Evolutionary conservation across 2,329 filamentous ascomycete species (phyloP).

Genomic region (Diaporthe caulivora): DNA sequence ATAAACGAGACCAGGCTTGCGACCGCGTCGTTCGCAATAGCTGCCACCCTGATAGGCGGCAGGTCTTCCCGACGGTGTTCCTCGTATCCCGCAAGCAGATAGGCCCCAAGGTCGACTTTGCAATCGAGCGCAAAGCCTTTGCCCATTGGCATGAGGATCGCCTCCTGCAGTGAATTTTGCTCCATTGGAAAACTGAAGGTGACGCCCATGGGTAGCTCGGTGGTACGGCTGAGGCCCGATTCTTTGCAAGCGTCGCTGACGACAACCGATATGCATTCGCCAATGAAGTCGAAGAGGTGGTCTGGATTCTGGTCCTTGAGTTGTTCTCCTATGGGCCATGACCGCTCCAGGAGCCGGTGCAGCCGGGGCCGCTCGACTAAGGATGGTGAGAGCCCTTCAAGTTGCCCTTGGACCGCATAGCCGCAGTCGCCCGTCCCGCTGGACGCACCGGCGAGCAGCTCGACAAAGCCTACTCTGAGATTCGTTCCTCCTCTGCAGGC

Average conservation of each 20-base stretch:
- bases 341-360: constrained; percentile 73
- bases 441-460: constrained; percentile 60
- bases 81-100: constrained; percentile 70
- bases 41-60: constrained; percentile 77
- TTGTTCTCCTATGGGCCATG: constrained; percentile 80
- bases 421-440: background rate
- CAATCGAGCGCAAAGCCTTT: constrained; percentile 76
- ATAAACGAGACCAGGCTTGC: constrained; percentile 83
- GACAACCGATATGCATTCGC: constrained; percentile 80
- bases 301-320: constrained; percentile 81
- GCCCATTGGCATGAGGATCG: constrained; percentile 76
- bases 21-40: constrained; percentile 86
- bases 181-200: constrained; percentile 80
- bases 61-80: constrained; percentile 59
- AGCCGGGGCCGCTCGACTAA: constrained; percentile 48
- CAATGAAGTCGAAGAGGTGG: constrained; percentile 85
- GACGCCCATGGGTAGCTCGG: constrained; percentile 72
- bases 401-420: constrained; percentile 22
- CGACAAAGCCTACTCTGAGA: constrained; percentile 75
- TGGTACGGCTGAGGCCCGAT: constrained; percentile 56
- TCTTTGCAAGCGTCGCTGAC: constrained; percentile 68
- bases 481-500: constrained; percentile 73
- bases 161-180: constrained; percentile 72
- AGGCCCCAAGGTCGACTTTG: constrained; percentile 70
- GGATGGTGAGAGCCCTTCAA: background rate